These are phyloP conservation scores for Penicillium sp. DNA, from an alignment of 2,329 filamentous ascomycete species.

Conservation along the genomic window DNA sequence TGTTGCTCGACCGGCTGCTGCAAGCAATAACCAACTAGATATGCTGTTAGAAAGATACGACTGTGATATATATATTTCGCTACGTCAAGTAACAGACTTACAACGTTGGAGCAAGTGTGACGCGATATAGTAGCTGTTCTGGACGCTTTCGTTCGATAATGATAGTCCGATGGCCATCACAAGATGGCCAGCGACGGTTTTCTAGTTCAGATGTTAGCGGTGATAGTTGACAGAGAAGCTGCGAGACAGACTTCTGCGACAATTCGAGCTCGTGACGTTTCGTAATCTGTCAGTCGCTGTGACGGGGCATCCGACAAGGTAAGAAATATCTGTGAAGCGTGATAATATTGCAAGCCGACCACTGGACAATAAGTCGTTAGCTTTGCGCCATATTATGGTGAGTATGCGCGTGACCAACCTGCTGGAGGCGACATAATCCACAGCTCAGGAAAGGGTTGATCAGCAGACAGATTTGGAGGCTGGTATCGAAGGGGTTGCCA, in stretches of 20 bases:
- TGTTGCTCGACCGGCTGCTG: slow-evolving; percentile 30
- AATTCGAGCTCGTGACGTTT: slow-evolving; percentile 26
- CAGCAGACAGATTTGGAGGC: slow-evolving; percentile 22
- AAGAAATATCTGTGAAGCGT: slow-evolving; percentile 33
- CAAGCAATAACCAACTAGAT: slow-evolving; percentile 34
- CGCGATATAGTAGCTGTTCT: slow-evolving; percentile 35
- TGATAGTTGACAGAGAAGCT: background rate
- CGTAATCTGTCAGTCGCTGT: slow-evolving; percentile 26
- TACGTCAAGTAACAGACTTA: slow-evolving; percentile 4
- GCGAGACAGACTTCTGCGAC: slow-evolving; percentile 26
- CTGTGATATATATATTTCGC: background rate
- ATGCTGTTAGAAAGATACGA: background rate
- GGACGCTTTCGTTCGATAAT: slow-evolving; percentile 34
- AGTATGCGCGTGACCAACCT: slow-evolving; percentile 22
- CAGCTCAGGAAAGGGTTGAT: slow-evolving; percentile 34
- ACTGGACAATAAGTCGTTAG: slow-evolving; percentile 20
- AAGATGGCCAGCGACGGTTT: slow-evolving; percentile 30
- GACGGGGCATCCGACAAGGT: slow-evolving; percentile 28
- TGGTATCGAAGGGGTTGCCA: slow-evolving; percentile 37
- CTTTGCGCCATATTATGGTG: background rate
- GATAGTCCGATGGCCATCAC: slow-evolving; percentile 34
- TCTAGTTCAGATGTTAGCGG: slow-evolving; percentile 19
- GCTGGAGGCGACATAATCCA: slow-evolving; percentile 39
- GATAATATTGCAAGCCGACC: slow-evolving; percentile 42
- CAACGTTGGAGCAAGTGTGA: slow-evolving; percentile 35